Conservation (phyloP, 2,329 filamentous ascomycete genomes). For the Ophiostoma piceae region DNA sequence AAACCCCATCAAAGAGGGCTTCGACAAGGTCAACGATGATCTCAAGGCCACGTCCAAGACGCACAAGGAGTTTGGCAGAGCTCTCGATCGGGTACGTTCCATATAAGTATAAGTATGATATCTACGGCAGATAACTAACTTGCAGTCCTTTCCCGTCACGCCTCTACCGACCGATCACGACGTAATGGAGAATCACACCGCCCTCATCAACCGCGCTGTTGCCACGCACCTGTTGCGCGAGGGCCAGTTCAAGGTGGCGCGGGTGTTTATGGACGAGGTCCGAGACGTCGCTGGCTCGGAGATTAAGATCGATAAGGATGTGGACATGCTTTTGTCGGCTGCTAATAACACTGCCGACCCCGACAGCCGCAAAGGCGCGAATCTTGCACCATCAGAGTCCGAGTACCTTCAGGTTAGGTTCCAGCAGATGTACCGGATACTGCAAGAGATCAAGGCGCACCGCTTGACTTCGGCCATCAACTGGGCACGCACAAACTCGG, state of each 20-base stretch:
- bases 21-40: slow-evolving; percentile 74
- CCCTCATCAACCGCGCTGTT: slow-evolving; percentile 85
- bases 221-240: slow-evolving; percentile 94
- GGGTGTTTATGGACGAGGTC: slow-evolving; percentile 74
- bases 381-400: slow-evolving; percentile 52
- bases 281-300: slow-evolving; percentile 27
- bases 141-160: slow-evolving; percentile 42
- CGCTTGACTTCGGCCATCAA: slow-evolving; percentile 79
- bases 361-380: slow-evolving; percentile 18
- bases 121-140: slow-evolving; percentile 24
- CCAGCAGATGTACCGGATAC: slow-evolving; percentile 81
- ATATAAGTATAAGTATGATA: too few species aligned
- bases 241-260: slow-evolving; percentile 84
- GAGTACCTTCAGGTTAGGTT: slow-evolving; percentile 74
- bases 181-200: slow-evolving; percentile 67
- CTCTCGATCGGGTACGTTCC: slow-evolving; percentile 65
- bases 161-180: slow-evolving; percentile 74
- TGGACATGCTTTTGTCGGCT: slow-evolving; percentile 25
- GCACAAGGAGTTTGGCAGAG: slow-evolving; percentile 77
- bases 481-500: slow-evolving; percentile 72
- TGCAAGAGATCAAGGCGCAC: slow-evolving; percentile 67
- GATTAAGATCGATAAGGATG: neutral
- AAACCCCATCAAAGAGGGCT: slow-evolving; percentile 72
- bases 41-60: slow-evolving; percentile 78
- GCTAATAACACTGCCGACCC: slow-evolving; percentile 31